These are phyloP conservation scores for Talaromyces sp. DNA, from an alignment of 2,329 filamentous ascomycete genomes.

Conservation along the genomic window DNA sequence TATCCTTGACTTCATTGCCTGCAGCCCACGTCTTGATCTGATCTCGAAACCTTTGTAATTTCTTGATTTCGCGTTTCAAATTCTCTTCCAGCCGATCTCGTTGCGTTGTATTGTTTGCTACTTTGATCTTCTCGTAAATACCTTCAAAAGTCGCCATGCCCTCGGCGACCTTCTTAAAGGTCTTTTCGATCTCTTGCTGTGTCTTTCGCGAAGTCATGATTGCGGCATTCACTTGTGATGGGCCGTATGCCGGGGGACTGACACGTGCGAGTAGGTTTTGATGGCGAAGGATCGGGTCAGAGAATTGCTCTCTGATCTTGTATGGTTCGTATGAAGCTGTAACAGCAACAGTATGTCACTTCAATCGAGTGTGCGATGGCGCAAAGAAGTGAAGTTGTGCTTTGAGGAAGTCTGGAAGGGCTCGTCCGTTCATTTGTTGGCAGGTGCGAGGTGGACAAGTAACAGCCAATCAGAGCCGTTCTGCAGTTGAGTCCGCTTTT, in stretches of 20 bases:
- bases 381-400: conserved; percentile 15
- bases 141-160: conserved; percentile 87
- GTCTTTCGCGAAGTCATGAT: conserved; percentile 93
- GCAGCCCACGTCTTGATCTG: conserved; percentile 99
- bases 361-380: conserved; percentile 2
- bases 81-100: conserved; percentile 98
- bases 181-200: conserved; percentile 97
- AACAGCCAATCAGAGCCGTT: not conserved
- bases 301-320: not conserved
- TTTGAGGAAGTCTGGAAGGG: conserved; percentile 5
- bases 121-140: conserved; percentile 97
- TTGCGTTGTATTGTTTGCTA: conserved; percentile 86
- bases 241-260: conserved; percentile 1
- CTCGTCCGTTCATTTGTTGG: conserved; percentile 8
- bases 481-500: conserved; percentile 1
- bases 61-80: conserved; percentile 99
- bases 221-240: conserved; percentile 23
- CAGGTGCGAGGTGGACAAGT: not conserved
- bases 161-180: conserved; percentile 97
- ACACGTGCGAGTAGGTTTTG: not conserved
- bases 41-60: conserved; percentile 92
- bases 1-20: conserved; percentile 99
- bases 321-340: not conserved
- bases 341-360: not conserved
- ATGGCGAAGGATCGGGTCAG: conserved; percentile 3